phyloP scores from a whole-genome alignment of 768 basidiomycete genomes.

The Tubosaeta sp. region DNA sequence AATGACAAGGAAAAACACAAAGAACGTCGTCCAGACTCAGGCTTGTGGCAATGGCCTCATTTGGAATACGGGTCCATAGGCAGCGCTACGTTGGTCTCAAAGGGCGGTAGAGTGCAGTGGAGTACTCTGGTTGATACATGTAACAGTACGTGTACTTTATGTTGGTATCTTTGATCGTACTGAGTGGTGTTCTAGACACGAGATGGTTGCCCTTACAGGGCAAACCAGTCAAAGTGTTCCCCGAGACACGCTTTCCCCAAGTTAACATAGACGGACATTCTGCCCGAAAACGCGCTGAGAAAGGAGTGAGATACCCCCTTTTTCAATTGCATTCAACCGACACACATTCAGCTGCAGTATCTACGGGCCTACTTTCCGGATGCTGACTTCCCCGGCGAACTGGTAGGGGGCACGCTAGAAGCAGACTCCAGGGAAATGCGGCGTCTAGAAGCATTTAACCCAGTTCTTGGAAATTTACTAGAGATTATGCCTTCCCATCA shows the following conservation, averaged over 20 bases:
- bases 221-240: slow-evolving; percentile 46
- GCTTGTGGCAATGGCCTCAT: slow-evolving; percentile 44
- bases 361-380: slow-evolving; percentile 70
- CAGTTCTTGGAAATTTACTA: slow-evolving; percentile 52
- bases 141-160: slow-evolving; percentile 16
- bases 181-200: slow-evolving; percentile 23
- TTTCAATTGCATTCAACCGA: not conserved
- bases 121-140: slow-evolving; percentile 34
- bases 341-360: slow-evolving; percentile 56
- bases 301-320: slow-evolving; percentile 48
- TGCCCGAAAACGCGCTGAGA: slow-evolving; percentile 53
- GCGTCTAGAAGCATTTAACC: slow-evolving; percentile 48
- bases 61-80: slow-evolving; percentile 55
- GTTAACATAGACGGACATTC: slow-evolving; percentile 29
- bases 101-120: slow-evolving; percentile 50
- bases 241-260: slow-evolving; percentile 46
- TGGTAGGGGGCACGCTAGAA: slow-evolving; percentile 54
- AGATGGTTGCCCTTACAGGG: slow-evolving; percentile 30
- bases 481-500: slow-evolving; percentile 34
- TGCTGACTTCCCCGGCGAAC: slow-evolving; percentile 64
- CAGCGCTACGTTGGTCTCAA: slow-evolving; percentile 50
- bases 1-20: slow-evolving; percentile 21
- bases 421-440: slow-evolving; percentile 38
- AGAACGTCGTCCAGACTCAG: slow-evolving; percentile 24
- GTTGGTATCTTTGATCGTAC: not conserved